Percentiles rank a stretch among this genome's conserved stretches.
These are phyloP conservation scores for Amanita rimosa DNA, from an alignment of 768 basidiomycete genomes.

Conservation along the genomic window DNA sequence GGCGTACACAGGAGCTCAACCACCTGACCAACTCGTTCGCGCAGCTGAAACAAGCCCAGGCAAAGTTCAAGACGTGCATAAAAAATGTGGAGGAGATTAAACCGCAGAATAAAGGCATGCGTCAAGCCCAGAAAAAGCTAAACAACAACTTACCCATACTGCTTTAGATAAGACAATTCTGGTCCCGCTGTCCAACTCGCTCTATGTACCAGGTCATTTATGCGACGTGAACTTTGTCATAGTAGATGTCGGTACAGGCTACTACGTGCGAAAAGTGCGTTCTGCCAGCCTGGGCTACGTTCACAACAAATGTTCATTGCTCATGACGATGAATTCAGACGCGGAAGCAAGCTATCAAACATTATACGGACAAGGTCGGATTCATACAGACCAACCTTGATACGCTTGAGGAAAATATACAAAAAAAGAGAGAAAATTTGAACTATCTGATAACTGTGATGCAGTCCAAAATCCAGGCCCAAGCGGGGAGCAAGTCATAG, in stretches of 20 bases:
- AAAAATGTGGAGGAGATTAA: slow-evolving; percentile 72
- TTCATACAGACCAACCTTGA: slow-evolving; percentile 70
- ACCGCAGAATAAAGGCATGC: slow-evolving; percentile 49
- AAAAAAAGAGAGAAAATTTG: slow-evolving; percentile 86
- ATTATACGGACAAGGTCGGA: slow-evolving; percentile 54
- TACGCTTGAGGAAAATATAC: slow-evolving; percentile 77
- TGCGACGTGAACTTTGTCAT: slow-evolving; percentile 78
- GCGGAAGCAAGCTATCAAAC: slow-evolving; percentile 1
- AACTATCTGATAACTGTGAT: slow-evolving; percentile 62
- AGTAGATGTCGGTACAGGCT: slow-evolving; percentile 93
- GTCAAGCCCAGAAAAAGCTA: not conserved
- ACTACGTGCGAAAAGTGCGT: slow-evolving; percentile 87
- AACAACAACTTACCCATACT: not conserved
- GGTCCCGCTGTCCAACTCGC: slow-evolving; percentile 87
- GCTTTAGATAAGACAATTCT: slow-evolving; percentile 75
- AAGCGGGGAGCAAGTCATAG: not conserved
- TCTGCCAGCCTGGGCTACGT: slow-evolving; percentile 43
- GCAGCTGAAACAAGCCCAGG: slow-evolving; percentile 87
- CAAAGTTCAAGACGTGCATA: slow-evolving; percentile 83
- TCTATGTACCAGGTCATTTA: slow-evolving; percentile 91
- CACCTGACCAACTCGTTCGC: slow-evolving; percentile 88
- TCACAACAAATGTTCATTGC: not conserved
- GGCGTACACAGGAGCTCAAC: slow-evolving; percentile 73
- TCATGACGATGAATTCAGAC: slow-evolving; percentile 11
- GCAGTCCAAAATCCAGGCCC: slow-evolving; percentile 41